Conservation (phyloP, 2,329 filamentous ascomycete species). For the Aspergillus phoenicis region DNA sequence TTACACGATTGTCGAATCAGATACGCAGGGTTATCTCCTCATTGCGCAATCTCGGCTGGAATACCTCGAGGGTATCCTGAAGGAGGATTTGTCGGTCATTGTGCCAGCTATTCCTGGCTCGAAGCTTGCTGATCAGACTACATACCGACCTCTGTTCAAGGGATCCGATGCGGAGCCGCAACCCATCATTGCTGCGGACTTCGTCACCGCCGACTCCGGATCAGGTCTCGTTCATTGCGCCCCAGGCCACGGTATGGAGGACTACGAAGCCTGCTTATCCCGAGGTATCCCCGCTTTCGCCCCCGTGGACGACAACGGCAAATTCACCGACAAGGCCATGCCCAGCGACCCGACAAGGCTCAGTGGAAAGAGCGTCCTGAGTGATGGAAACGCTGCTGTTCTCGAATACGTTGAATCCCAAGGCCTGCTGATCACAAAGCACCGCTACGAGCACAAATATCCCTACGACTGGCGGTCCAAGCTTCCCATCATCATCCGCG, state of each 20-base stretch:
- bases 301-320: slow-evolving; percentile 78
- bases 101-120: slow-evolving; percentile 63
- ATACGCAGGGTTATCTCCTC: slow-evolving; percentile 63
- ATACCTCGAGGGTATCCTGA: slow-evolving; percentile 55
- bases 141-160: slow-evolving; percentile 72
- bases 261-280: slow-evolving; percentile 78
- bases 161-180: slow-evolving; percentile 60
- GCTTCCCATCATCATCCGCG: slow-evolving; percentile 83
- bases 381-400: slow-evolving; percentile 69
- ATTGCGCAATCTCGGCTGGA: slow-evolving; percentile 72
- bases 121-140: slow-evolving; percentile 62
- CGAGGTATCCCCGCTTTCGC: slow-evolving; percentile 74
- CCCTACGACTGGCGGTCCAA: slow-evolving; percentile 98
- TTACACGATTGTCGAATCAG: slow-evolving; percentile 68
- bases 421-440: slow-evolving; percentile 65
- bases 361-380: slow-evolving; percentile 71
- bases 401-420: slow-evolving; percentile 67
- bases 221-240: slow-evolving; percentile 94
- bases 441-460: slow-evolving; percentile 85
- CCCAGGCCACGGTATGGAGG: slow-evolving; percentile 94
- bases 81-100: slow-evolving; percentile 55
- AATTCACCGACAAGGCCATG: slow-evolving; percentile 78
- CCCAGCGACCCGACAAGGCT: slow-evolving; percentile 68
- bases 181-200: slow-evolving; percentile 78
- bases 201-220: slow-evolving; percentile 87